Percentiles rank a stretch among this genome's conserved stretches.
Conservation (phyloP, 75 land plant species). For the Gnetum montanum region DNA sequence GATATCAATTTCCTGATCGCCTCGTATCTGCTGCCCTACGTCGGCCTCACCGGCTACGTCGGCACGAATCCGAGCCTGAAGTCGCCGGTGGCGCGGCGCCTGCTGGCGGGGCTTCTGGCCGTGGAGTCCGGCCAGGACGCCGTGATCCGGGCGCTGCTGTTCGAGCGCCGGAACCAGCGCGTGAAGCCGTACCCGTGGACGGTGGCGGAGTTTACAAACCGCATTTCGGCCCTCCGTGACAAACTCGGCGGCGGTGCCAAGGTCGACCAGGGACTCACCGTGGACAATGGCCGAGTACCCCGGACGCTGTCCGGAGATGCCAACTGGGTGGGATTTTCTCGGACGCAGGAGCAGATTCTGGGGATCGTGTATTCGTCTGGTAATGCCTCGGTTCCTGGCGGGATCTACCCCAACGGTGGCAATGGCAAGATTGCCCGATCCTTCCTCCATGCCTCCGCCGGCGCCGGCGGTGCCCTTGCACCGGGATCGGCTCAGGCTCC, state of each 20-base stretch:
- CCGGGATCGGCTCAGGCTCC: too few relatives aligned
- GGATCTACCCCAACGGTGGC: background rate
- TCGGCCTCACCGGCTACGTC: conserved; percentile 37
- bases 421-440: background rate
- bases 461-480: too few relatives aligned
- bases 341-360: conserved; percentile 14
- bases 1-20: conserved; percentile 27
- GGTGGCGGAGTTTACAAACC: conserved; percentile 42
- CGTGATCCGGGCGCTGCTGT: conserved; percentile 39
- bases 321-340: conserved; percentile 33
- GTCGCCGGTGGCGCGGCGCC: conserved; percentile 2
- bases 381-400: background rate
- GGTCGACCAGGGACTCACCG: conserved; percentile 57
- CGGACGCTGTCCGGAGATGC: conserved; percentile 37
- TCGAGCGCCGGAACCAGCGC: conserved; percentile 18
- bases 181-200: conserved; percentile 44
- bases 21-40: conserved; percentile 30
- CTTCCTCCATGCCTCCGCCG: too few relatives aligned
- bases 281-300: conserved; percentile 14
- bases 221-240: conserved; percentile 39
- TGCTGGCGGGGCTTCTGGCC: conserved; percentile 38
- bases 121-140: conserved; percentile 93
- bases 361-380: background rate
- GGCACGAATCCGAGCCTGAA: conserved; percentile 28
- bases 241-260: conserved; percentile 26